Evolutionary conservation across 345 rosid species (phyloP).

Genomic region (Pistacia integerrima): DNA sequence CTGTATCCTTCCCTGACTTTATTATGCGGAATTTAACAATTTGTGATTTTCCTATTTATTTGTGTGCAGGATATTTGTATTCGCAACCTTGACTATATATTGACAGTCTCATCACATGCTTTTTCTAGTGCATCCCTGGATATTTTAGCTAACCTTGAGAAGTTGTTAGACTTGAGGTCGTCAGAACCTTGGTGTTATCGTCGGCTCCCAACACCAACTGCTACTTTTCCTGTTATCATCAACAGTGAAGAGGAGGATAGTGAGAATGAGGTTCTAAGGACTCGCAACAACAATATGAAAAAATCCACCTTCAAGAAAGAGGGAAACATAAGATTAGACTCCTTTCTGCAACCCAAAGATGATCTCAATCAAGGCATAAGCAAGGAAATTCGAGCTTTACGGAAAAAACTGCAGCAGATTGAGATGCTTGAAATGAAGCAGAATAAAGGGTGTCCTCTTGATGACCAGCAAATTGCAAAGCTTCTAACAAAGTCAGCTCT

Average conservation of each 20-base stretch:
- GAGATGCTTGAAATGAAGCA: slow-evolving; percentile 89
- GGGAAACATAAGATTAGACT: slow-evolving; percentile 45
- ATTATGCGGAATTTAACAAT: background rate
- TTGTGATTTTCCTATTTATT: slow-evolving; percentile 9
- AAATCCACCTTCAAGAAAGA: slow-evolving; percentile 25
- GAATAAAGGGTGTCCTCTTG: slow-evolving; percentile 72
- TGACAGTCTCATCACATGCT: slow-evolving; percentile 65
- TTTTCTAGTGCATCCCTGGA: slow-evolving; percentile 73
- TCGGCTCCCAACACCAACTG: slow-evolving; percentile 86
- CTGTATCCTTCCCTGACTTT: background rate
- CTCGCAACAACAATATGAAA: slow-evolving; percentile 50
- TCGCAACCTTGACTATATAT: slow-evolving; percentile 83
- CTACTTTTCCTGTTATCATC: slow-evolving; percentile 73
- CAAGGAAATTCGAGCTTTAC: slow-evolving; percentile 75
- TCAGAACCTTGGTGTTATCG: slow-evolving; percentile 88
- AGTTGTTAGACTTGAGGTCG: slow-evolving; percentile 72
- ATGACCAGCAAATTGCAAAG: slow-evolving; percentile 89
- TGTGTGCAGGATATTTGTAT: slow-evolving; percentile 76
- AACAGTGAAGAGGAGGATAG: slow-evolving; percentile 82
- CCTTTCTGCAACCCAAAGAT: slow-evolving; percentile 59
- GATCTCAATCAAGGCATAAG: slow-evolving; percentile 48
- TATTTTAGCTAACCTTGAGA: slow-evolving; percentile 81
- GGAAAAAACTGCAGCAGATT: slow-evolving; percentile 93
- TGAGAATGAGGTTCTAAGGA: slow-evolving; percentile 63
- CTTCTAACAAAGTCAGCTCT: slow-evolving; percentile 66